Percentiles rank a stretch among this genome's conserved stretches.
Evolutionary conservation across 2,329 filamentous ascomycete species (phyloP).

Genomic region (Huntiella omanensis): DNA sequence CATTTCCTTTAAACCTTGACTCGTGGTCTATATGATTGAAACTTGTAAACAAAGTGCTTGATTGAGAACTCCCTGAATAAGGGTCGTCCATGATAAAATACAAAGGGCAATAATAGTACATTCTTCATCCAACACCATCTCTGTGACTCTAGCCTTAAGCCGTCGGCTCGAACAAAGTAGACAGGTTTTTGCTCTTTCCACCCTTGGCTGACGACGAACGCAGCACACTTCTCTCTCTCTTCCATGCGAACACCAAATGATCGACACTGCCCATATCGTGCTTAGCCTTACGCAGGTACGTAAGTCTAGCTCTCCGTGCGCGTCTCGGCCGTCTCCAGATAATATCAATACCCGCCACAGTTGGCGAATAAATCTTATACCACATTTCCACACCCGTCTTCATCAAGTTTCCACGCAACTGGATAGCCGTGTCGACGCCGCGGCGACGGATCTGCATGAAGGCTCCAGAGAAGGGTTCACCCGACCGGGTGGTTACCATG

Average conservation of each 20-base stretch:
- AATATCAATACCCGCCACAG: slow-evolving; percentile 79
- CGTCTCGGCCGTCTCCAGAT: slow-evolving; percentile 73
- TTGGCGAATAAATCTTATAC: slow-evolving; percentile 86
- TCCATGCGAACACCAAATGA: slow-evolving; percentile 44
- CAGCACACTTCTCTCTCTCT: slow-evolving; percentile 25
- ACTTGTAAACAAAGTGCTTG: slow-evolving; percentile 1
- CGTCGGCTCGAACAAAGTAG: slow-evolving; percentile 12
- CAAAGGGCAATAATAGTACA: slow-evolving; percentile 9
- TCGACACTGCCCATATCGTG: slow-evolving; percentile 80
- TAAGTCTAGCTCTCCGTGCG: slow-evolving; percentile 70
- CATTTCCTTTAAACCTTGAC: neutral
- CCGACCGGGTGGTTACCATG: slow-evolving; percentile 61
- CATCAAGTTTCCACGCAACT: slow-evolving; percentile 72
- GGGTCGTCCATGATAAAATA: slow-evolving; percentile 4
- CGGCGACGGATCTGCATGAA: slow-evolving; percentile 70
- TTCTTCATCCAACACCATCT: slow-evolving; percentile 4
- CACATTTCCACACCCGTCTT: slow-evolving; percentile 89
- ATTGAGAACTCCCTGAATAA: neutral
- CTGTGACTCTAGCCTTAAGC: neutral
- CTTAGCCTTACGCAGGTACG: slow-evolving; percentile 74
- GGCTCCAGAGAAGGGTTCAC: slow-evolving; percentile 79
- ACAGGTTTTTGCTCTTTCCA: slow-evolving; percentile 11
- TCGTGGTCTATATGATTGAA: neutral
- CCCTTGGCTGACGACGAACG: slow-evolving; percentile 13
- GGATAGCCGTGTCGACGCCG: slow-evolving; percentile 75